Conservation (phyloP, 1,284 basidiomycete genomes). For the Erythrobasidium hasegawianum region DNA sequence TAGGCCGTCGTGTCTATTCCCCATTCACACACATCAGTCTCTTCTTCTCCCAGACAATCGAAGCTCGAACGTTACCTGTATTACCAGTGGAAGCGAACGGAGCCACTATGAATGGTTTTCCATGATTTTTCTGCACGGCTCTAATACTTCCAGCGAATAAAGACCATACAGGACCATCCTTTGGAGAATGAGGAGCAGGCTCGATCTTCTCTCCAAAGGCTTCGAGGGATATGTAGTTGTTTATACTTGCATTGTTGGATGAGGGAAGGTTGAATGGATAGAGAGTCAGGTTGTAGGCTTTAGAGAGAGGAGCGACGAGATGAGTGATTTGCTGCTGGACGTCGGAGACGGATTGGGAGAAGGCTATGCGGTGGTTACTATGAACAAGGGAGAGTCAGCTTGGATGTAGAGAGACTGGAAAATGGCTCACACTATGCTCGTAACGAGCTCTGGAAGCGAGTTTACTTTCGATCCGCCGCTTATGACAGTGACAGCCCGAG, state of each 20-base stretch:
- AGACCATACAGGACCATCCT: constrained; percentile 50
- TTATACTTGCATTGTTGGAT: constrained; percentile 45
- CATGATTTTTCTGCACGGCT: background rate
- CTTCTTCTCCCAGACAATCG: too few species aligned
- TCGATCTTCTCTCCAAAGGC: constrained; percentile 52
- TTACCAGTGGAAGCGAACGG: constrained; percentile 2
- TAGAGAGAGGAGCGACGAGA: constrained; percentile 53
- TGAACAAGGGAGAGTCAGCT: too few species aligned
- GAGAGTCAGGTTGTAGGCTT: constrained; percentile 56
- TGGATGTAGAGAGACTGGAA: too few species aligned
- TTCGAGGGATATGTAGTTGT: background rate
- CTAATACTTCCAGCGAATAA: constrained; percentile 56
- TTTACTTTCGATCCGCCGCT: constrained; percentile 61
- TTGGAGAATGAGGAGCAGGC: constrained; percentile 58
- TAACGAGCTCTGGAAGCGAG: constrained; percentile 4
- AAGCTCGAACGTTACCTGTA: background rate
- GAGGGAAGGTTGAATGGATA: constrained; percentile 52
- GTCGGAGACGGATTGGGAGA: constrained; percentile 53
- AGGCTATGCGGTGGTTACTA: constrained; percentile 58
- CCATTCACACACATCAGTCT: too few species aligned
- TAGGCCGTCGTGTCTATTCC: constrained; percentile 58
- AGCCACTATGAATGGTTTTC: background rate
- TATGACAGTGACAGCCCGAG: constrained; percentile 65
- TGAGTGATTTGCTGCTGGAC: constrained; percentile 53
- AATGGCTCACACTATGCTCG: background rate